Conservation (phyloP, 1,284 basidiomycete genomes). For the Hymenochaete sp. region DNA sequence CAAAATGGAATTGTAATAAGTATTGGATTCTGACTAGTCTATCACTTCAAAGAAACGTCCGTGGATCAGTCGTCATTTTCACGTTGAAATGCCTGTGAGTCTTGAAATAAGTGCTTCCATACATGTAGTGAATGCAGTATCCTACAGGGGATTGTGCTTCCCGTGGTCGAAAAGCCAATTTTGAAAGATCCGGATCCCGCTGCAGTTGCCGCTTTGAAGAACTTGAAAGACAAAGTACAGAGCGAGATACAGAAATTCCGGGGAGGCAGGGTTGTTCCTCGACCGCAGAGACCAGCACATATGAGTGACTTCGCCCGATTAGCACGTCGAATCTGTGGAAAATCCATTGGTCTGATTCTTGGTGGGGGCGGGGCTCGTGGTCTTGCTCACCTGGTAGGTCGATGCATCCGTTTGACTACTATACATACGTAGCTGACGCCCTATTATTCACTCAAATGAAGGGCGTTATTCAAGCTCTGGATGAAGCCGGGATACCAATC, state of each 20-base stretch:
- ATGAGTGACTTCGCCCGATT: slow-evolving; percentile 90
- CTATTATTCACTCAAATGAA: slow-evolving; percentile 24
- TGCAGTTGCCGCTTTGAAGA: slow-evolving; percentile 83
- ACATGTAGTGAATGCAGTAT: background rate
- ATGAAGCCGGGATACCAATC: slow-evolving; percentile 88
- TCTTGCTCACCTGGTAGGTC: slow-evolving; percentile 79
- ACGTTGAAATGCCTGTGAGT: slow-evolving; percentile 77
- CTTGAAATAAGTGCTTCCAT: slow-evolving; percentile 2
- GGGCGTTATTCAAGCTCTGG: slow-evolving; percentile 86
- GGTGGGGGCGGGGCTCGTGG: slow-evolving; percentile 96
- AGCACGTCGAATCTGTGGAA: slow-evolving; percentile 86
- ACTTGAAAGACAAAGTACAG: slow-evolving; percentile 87
- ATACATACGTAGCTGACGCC: background rate
- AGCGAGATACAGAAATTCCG: slow-evolving; percentile 84
- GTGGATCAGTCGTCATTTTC: slow-evolving; percentile 91
- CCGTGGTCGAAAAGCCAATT: slow-evolving; percentile 54
- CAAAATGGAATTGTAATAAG: slow-evolving; percentile 7
- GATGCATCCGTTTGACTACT: slow-evolving; percentile 12
- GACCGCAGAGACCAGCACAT: slow-evolving; percentile 70
- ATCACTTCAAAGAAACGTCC: slow-evolving; percentile 66
- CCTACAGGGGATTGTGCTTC: slow-evolving; percentile 49
- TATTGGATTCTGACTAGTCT: slow-evolving; percentile 7
- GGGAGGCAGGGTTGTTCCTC: slow-evolving; percentile 54
- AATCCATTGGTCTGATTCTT: slow-evolving; percentile 88
- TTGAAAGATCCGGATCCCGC: slow-evolving; percentile 70